These are phyloP conservation scores for Bombardia bombarda DNA, from an alignment of 495 filamentous ascomycete genomes.

Conservation along the genomic window DNA sequence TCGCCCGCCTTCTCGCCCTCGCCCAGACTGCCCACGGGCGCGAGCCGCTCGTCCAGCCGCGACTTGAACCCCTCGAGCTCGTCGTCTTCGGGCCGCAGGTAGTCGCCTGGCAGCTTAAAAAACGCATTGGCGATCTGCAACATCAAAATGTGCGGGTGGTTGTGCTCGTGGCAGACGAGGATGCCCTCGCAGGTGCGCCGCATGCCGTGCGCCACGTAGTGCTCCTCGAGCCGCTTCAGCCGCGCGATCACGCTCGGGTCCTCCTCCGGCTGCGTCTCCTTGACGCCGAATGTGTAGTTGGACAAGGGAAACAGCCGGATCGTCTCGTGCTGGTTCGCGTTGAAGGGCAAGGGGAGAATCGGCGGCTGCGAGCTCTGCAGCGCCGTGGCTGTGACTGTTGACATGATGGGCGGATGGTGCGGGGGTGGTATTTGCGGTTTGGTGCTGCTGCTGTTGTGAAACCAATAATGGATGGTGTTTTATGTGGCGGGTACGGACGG, in stretches of 20 bases:
- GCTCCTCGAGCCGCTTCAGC: slow-evolving; percentile 85
- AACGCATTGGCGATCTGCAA: slow-evolving; percentile 98
- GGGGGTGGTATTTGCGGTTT: background rate
- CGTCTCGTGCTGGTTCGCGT: slow-evolving; percentile 78
- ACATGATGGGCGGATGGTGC: slow-evolving; percentile 45
- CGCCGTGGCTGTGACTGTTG: slow-evolving; percentile 60
- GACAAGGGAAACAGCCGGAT: slow-evolving; percentile 92
- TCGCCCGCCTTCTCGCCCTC: slow-evolving; percentile 81
- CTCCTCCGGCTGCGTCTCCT: slow-evolving; percentile 96
- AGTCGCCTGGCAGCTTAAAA: slow-evolving; percentile 97
- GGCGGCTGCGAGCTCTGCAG: slow-evolving; percentile 71
- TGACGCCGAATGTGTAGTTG: slow-evolving; percentile 98
- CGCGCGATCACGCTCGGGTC: slow-evolving; percentile 91
- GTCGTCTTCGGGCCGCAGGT: slow-evolving; percentile 80
- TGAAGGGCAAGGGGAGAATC: slow-evolving; percentile 72
- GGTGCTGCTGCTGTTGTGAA: background rate
- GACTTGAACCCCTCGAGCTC: slow-evolving; percentile 91
- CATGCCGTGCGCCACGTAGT: slow-evolving; percentile 91
- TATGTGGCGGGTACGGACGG: background rate
- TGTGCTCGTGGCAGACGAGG: slow-evolving; percentile 96
- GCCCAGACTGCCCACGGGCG: slow-evolving; percentile 81
- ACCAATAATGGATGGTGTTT: background rate
- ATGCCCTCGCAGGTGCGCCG: slow-evolving; percentile 93
- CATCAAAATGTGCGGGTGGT: slow-evolving; percentile 97
- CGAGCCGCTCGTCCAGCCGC: slow-evolving; percentile 84